A percentile compares a stretch with the other conserved stretches of the same genome.
These are phyloP conservation scores for Sisymbrium altissimum DNA, from an alignment of 345 rosid species.

Conservation along the genomic window DNA sequence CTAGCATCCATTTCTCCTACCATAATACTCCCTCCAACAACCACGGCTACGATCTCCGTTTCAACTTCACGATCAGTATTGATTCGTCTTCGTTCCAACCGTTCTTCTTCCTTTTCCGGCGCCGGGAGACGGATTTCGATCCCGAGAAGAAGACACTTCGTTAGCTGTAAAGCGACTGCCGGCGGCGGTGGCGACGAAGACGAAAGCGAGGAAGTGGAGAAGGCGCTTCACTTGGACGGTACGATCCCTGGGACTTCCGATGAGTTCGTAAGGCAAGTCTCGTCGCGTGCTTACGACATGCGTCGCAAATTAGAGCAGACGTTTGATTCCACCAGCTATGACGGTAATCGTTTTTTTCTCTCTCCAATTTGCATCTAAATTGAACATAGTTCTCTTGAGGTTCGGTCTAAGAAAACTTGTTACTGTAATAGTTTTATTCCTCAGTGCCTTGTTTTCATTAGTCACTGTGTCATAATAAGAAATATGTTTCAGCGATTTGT, in stretches of 20 bases:
- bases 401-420: background rate
- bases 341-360: conserved; percentile 41
- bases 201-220: conserved; percentile 61
- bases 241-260: conserved; percentile 76
- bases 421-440: background rate
- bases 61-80: conserved; percentile 33
- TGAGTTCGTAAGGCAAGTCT: conserved; percentile 79
- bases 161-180: conserved; percentile 38
- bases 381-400: background rate
- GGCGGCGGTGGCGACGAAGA: conserved; percentile 38
- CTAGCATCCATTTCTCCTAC: conserved; percentile 71
- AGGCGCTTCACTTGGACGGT: conserved; percentile 92
- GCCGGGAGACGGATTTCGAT: conserved; percentile 21
- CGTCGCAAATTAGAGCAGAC: conserved; percentile 81
- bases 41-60: conserved; percentile 36
- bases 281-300: conserved; percentile 97
- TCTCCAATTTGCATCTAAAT: background rate
- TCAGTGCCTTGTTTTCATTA: background rate
- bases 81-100: conserved; percentile 14
- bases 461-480: too few species aligned
- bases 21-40: conserved; percentile 58
- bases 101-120: conserved; percentile 30
- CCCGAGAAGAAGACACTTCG: conserved; percentile 28
- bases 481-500: too few species aligned
- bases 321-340: conserved; percentile 86